Evolutionary conservation across 2,329 filamentous ascomycete genomes (phyloP).

Genomic region (Blastomyces percursus): DNA sequence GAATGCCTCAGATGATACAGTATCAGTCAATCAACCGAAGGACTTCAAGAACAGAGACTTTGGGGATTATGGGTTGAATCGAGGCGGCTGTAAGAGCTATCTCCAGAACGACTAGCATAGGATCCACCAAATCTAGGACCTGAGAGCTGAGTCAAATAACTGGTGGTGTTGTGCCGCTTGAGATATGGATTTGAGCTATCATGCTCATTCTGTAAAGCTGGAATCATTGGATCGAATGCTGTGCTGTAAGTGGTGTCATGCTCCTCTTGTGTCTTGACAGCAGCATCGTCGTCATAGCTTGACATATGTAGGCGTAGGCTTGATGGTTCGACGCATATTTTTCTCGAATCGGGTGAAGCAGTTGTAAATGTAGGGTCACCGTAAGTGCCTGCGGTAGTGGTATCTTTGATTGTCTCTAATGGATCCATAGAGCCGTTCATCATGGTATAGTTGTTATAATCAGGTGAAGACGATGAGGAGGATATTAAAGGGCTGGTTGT

Average conservation of each 20-base stretch:
- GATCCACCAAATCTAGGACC: conserved; percentile 24
- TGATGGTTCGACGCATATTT: conserved; percentile 16
- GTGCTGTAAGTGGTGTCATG: conserved; percentile 20
- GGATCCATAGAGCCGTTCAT: conserved; percentile 31
- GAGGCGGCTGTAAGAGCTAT: conserved; percentile 24
- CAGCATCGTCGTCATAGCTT: conserved; percentile 20
- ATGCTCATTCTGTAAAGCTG: conserved; percentile 22
- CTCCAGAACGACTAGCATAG: conserved; percentile 20
- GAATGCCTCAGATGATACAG: background rate
- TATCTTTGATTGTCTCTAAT: conserved; percentile 29
- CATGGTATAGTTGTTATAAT: conserved; percentile 28
- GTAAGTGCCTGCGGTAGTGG: conserved; percentile 25
- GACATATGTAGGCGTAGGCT: conserved; percentile 19
- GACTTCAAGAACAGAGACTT: conserved; percentile 25
- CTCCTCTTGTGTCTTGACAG: conserved; percentile 19
- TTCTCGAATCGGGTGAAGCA: conserved; percentile 17
- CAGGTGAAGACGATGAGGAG: conserved; percentile 30
- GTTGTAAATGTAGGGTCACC: conserved; percentile 22
- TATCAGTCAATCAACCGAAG: background rate
- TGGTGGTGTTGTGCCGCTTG: conserved; percentile 16
- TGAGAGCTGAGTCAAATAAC: conserved; percentile 17
- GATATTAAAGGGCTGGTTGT: conserved; percentile 29
- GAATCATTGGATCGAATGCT: conserved; percentile 23
- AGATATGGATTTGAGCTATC: conserved; percentile 19
- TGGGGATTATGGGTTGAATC: conserved; percentile 25